Evolutionary conservation across 2,329 filamentous ascomycete genomes (phyloP), one percentile per base, ranked within the genome.

Genomic region (Lachnellula willkommii): DNA sequence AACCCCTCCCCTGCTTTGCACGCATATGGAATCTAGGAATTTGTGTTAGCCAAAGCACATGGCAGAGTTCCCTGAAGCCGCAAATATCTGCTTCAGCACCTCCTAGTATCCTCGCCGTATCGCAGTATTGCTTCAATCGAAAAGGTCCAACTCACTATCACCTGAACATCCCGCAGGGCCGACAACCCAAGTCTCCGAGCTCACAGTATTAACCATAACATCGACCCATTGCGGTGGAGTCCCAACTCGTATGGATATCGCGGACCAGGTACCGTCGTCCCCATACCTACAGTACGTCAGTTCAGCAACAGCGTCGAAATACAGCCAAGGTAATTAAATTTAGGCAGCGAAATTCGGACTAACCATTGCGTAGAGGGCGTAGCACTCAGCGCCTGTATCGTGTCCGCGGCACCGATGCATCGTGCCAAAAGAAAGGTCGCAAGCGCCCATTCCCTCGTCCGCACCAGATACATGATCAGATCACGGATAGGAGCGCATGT

Each of bases 151-250:
- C 55, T 67, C 60, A 47, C 68, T 67, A 51, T 57, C 55, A 9
- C 66, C 58, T 8, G 68, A 63, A 59, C 83, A 87, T 54, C 82
- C 84, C 56, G 77, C 75, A 1, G 78, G 73, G 52, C 84, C 77
- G 40, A 90, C 74, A 3, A 83, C 79, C 86, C 87, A 90, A 45
- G 86, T 83, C 69, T 90, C 86, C 37, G 88, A 88, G 43, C 85
- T 77, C 12, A 80, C 78, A 5, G 87, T 90, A 65, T 85, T 89
- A 51, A 85, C 77, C 12, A 81, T 73, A 50, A 84, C 77, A 61
- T 80, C 78, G 36, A 83, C 73, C 54, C 73, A 71, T 65, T 82
- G 79, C 24, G 70, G 68, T 14, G 81, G 79, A 7, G 71, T 74
- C 50, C 83, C 84, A 20, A 80, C 76, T 63, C 74, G 79, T 57